phyloP scores from a whole-genome alignment of 2,329 filamentous ascomycete genomes.

The Thyridium curvatum region DNA sequence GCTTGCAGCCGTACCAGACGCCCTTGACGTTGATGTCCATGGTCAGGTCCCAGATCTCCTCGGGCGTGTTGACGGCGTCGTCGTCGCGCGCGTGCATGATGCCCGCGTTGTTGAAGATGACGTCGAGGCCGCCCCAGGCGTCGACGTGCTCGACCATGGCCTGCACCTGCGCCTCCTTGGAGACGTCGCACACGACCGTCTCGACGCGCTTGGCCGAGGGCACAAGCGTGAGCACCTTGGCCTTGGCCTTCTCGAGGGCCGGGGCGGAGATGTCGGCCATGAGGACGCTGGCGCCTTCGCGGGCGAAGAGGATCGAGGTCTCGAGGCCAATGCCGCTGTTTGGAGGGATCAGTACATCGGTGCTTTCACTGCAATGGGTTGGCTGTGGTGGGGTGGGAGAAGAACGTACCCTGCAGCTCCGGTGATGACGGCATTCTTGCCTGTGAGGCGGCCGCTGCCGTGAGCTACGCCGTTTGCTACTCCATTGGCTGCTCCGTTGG shows the following conservation, averaged over 20 bases:
- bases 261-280: constrained; percentile 79
- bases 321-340: constrained; percentile 91
- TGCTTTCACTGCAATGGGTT: too few relatives aligned
- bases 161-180: constrained; percentile 62
- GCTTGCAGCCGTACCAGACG: constrained; percentile 95
- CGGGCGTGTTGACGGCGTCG: constrained; percentile 76
- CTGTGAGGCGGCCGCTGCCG: constrained; percentile 42
- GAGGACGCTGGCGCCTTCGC: constrained; percentile 79
- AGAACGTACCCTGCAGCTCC: constrained; percentile 73
- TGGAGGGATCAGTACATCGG: too few relatives aligned
- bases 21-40: constrained; percentile 96
- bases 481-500: too few relatives aligned
- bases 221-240: constrained; percentile 69
- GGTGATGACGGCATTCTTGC: constrained; percentile 68
- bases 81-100: constrained; percentile 88
- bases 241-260: constrained; percentile 69
- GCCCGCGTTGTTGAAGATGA: constrained; percentile 96
- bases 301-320: constrained; percentile 81
- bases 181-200: constrained; percentile 34
- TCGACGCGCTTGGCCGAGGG: constrained; percentile 56
- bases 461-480: constrained; percentile 5
- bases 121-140: constrained; percentile 78
- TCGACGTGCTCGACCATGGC: constrained; percentile 70
- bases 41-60: constrained; percentile 90
- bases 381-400: neutral